phyloP scores from a whole-genome alignment of 345 rosid species.

The Eucalyptus coolabah region DNA sequence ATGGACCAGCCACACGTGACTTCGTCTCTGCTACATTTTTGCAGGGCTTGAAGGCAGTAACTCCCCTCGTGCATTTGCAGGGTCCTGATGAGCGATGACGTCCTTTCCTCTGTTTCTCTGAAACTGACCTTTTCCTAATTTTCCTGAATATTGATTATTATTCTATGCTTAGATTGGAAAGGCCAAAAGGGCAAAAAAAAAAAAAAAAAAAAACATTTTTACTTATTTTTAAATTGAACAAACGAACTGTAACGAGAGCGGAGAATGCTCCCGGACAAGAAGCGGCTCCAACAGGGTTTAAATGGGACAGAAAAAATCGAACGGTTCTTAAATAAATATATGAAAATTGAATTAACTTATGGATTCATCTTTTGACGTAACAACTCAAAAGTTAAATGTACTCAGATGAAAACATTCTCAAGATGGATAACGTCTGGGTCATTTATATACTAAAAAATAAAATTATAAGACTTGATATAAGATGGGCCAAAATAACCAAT shows the following conservation, averaged over 20 bases:
- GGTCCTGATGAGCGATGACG: neutral
- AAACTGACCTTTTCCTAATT: neutral
- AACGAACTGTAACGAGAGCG: too few species aligned
- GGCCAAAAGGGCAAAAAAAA: neutral
- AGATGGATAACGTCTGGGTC: accelerated
- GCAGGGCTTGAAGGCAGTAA: neutral
- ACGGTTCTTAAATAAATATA: too few species aligned
- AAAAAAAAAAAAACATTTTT: neutral
- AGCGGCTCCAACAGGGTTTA: too few species aligned
- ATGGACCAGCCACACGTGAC: constrained; percentile 7
- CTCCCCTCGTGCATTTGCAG: neutral
- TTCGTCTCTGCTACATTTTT: neutral
- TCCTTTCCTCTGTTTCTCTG: neutral
- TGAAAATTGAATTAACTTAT: too few species aligned
- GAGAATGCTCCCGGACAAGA: too few species aligned
- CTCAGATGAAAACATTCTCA: accelerated
- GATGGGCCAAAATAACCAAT: accelerated
- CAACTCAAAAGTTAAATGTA: too few species aligned
- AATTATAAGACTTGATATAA: too few species aligned
- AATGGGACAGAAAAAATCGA: too few species aligned
- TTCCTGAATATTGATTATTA: neutral
- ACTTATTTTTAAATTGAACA: neutral
- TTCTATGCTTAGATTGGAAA: neutral
- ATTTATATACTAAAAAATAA: too few species aligned
- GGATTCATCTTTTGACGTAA: too few species aligned